Base-by-base conservation (phyloP, 345 rosid genomes). In the Rhizophora apiculata region DNA sequence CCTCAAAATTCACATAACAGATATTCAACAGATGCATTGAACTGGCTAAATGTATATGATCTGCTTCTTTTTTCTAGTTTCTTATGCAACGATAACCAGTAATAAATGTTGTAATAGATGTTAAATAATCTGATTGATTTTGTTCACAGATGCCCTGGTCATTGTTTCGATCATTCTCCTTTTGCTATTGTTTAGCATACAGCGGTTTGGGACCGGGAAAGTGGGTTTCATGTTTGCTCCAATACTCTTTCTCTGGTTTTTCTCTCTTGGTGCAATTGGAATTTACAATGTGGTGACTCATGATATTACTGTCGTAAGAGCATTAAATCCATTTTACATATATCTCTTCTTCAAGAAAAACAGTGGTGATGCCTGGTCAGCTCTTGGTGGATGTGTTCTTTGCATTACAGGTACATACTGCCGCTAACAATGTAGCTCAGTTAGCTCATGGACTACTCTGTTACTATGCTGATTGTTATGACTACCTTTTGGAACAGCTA, bases 351-450 rank as follows among this genome's bases (percentile, higher is more conserved):
- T 92, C 82, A 84, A 83, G 74, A 92, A 86, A 83, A 92, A 96
- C 84, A 83, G 84, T 72, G 65, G 24, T 66, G 77, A 78, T 29
- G 97, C 97, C 37, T 92, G 96, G 96, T 92, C 93, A 61, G 89
- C 98, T 71, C 98, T 92, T 60, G 98, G 98, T 65, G 99, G 99
- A 58, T 90, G 99, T 11, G 89, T 94, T 74, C 85, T 94, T 75
- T 94, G 97, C 82, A 86, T 94, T 67, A 89, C 98, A 82, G 97
- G 98, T 89, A 80, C 27, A 15, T 58, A 59, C 59, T 69, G 18
- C 58, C 52, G 68, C 46, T 62, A 65, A 72, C 65, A 30, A 22
- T 72, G 19, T 43, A 16, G 46, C 46, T 11, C 32, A 19, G 11
- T 4, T 4, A 30, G 57, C 69, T 24, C 71, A 61, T 49, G 62